Conservation (phyloP, 257 asterid species). For the Thymus quinquecostatus region DNA sequence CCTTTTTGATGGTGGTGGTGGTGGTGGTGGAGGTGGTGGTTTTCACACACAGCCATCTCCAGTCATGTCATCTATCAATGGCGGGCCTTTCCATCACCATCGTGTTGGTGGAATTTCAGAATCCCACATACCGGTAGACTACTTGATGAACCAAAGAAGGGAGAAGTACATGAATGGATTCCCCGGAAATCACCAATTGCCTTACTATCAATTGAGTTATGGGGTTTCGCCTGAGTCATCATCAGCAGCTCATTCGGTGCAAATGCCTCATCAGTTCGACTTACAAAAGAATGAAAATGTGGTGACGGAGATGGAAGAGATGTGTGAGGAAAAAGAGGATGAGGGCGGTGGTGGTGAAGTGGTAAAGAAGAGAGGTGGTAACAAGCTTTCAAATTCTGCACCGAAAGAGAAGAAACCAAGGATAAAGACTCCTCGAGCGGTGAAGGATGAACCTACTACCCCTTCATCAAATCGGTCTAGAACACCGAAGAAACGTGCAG, state of each 20-base stretch:
- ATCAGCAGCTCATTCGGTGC: constrained; percentile 54
- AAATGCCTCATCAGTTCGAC: constrained; percentile 46
- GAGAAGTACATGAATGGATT: constrained; percentile 51
- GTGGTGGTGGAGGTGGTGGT: constrained; percentile 27
- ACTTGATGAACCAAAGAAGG: constrained; percentile 55
- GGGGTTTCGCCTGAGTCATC: constrained; percentile 64
- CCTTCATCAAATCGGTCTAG: constrained; percentile 54
- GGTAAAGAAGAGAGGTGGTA: constrained; percentile 59
- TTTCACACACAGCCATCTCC: constrained; percentile 38
- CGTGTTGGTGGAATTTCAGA: constrained; percentile 65
- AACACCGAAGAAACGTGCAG: constrained; percentile 78
- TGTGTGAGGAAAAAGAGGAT: constrained; percentile 52
- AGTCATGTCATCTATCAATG: constrained; percentile 58
- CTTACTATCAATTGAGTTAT: constrained; percentile 44
- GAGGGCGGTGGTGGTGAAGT: constrained; percentile 31
- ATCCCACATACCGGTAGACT: constrained; percentile 46
- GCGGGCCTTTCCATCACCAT: constrained; percentile 66
- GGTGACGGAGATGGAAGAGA: constrained; percentile 43
- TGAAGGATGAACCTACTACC: constrained; percentile 41
- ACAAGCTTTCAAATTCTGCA: constrained; percentile 46
- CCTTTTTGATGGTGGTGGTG: constrained; percentile 43
- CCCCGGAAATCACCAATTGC: constrained; percentile 46
- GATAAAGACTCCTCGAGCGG: constrained; percentile 46
- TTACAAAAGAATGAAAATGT: constrained; percentile 42
- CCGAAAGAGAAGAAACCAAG: constrained; percentile 70